Evolutionary conservation across 2,329 filamentous ascomycete genomes (phyloP), one percentile per base, ranked within the genome.

Genomic region (Aspergillus sp.): DNA sequence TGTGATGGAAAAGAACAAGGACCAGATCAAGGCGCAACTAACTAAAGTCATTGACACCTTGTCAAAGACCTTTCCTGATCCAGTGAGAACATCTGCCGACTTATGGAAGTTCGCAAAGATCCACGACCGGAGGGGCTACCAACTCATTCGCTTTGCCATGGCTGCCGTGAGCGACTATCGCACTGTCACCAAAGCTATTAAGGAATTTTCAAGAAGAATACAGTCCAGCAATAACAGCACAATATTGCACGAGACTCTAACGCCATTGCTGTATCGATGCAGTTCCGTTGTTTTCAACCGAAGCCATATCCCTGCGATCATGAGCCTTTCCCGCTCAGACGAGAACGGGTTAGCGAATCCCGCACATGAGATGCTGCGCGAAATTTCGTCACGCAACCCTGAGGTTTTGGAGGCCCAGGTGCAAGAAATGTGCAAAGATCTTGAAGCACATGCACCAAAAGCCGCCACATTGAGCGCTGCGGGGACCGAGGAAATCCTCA

Each of bases 401-500:
- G 90, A 93, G 58, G 86, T 98, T 8, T 92, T 99, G 78, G 93
- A 95, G 70, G 90, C 91, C 2, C 93, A 98, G 64, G 90, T 97
- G 6, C 90, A 91, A 60, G 92, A 96, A 61, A 84, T 99, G 47
- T 96, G 93, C 77, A 91, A 90, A 69, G 88, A 92, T 58, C 83
- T 99, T 17, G 86, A 92, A 63, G 85, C 90, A 24, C 88, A 93
- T 67, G 89, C 90, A 1, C 95, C 95, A 0, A 87, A 85, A 4
- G 81, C 84, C 19, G 85, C 80, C 17, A 85, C 84, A 52, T 70
- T 82, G 2, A 93, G 93, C 61, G 89, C 93, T 53, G 74, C 85
- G 1, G 82, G 85, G 3, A 88, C 90, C n/a, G 90, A 95, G 12
- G 91, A 97, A 68, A 93, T 93, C 2, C 81, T 99, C 58, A 97